Evolutionary conservation across 2,329 filamentous ascomycete genomes (phyloP), one percentile per base, ranked within the genome.

Genomic region (Arthrobotrys entomopaga): DNA sequence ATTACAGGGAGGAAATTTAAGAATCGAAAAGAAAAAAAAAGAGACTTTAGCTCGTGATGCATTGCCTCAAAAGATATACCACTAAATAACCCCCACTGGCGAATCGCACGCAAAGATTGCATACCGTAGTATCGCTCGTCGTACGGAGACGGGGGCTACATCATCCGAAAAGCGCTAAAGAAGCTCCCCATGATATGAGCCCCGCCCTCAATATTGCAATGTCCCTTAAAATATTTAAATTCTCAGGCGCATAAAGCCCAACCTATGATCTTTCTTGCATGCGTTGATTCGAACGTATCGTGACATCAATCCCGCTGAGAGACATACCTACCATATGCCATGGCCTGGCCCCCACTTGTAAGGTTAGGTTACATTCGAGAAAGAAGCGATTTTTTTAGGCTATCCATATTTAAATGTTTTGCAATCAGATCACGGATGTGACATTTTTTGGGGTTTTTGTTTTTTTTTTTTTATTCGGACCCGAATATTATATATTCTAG

Each of bases 221-320:
- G 42, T 46, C 42, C 16, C 42, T 43, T 16, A 24, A n/a, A n/a
- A n/a, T n/a, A n/a, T n/a, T n/a, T n/a, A n/a, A n/a, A 34, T 46
- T 46, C 56, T 48, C 38, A 48, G 22, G 53, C 38, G 34, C 53
- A 57, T 57, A 40, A n/a, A 24, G 56, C 16, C 46, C 20, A 34
- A 48, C 65, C 65, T 61, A 69, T 69, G 65, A 69, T 69, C 56
- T 67, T 67, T 16, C 10, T 34, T 34, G 29, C 29, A 34, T 34
- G 2, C 29, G 29, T 34, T n/a, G 38, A 34, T 40, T 53, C 54
- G 42, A 57, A 61, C 48, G 65, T 56, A 69, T 61, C 65, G 40
- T 69, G 65, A 69, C 60, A 69, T 69, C 65, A 69, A 56, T 46
- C 49, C 65, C 65, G 65, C 49, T 26, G 49, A 56, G 40, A 50